Evolutionary conservation across 2,329 filamentous ascomycete genomes (phyloP).

Genomic region (Colletotrichum sp.): DNA sequence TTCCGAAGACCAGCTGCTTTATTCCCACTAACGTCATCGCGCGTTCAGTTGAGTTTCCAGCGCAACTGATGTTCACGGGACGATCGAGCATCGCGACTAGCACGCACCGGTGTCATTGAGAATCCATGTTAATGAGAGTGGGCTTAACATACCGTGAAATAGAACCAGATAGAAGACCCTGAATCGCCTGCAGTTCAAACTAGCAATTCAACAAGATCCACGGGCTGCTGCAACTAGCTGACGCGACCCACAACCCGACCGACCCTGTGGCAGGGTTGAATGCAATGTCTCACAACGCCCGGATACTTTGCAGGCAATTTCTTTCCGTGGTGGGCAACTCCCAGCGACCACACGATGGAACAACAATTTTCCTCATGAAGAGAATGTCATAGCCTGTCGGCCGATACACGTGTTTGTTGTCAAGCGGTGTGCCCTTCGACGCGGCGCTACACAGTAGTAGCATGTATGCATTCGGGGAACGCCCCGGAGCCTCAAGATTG

Average conservation of each 20-base stretch:
- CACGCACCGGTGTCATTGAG: neutral
- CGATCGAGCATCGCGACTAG: neutral
- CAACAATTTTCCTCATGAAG: neutral
- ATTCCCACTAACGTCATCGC: neutral
- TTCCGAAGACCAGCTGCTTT: neutral
- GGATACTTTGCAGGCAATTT: neutral
- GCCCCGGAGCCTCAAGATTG: neutral
- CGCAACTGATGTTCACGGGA: neutral
- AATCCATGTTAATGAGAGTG: neutral
- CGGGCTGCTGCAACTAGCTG: conserved; percentile 3
- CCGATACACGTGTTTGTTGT: neutral
- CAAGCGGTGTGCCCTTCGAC: neutral
- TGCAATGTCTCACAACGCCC: neutral
- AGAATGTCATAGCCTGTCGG: neutral
- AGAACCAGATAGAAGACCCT: neutral
- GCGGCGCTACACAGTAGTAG: neutral
- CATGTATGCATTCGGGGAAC: neutral
- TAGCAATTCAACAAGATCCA: neutral
- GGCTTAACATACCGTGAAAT: accelerated
- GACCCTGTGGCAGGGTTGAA: neutral
- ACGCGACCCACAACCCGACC: conserved; percentile 1
- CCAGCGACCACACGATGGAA: neutral
- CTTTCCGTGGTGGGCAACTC: neutral
- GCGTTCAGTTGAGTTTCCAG: neutral
- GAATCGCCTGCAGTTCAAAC: neutral